Percentiles rank a stretch among this genome's conserved stretches.
Evolutionary conservation across 2,329 filamentous ascomycete species (phyloP).

Genomic region (Penicillium janthinellum): DNA sequence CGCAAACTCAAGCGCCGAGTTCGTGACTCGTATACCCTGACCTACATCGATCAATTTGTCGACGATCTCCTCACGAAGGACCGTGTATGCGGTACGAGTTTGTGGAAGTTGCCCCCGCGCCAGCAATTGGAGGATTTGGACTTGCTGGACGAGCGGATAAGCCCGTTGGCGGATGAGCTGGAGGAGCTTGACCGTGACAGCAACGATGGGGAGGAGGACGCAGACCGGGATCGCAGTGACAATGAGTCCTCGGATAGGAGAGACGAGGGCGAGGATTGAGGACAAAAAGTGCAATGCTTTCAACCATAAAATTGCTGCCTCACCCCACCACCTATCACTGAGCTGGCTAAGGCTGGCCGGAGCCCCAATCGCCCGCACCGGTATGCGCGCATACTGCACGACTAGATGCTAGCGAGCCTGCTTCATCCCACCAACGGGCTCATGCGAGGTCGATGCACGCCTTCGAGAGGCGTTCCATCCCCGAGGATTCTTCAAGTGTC

Average conservation of each 20-base stretch:
- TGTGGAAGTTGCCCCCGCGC: constrained; percentile 87
- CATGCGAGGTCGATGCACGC: neutral
- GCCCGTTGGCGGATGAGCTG: constrained; percentile 71
- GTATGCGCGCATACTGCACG: neutral
- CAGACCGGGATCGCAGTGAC: constrained; percentile 25
- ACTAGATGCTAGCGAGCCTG: neutral
- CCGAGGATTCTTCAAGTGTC: neutral
- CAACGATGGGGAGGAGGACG: constrained; percentile 28
- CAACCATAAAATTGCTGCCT: neutral
- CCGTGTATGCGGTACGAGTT: constrained; percentile 82
- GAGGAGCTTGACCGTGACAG: constrained; percentile 47
- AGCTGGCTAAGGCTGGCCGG: neutral
- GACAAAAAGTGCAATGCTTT: neutral
- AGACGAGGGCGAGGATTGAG: constrained; percentile 33
- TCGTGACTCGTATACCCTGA: constrained; percentile 73
- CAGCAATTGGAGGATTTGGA: constrained; percentile 86
- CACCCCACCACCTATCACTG: neutral
- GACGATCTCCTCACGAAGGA: constrained; percentile 89
- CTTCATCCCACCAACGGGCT: neutral
- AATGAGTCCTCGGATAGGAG: constrained; percentile 18
- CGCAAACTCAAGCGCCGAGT: constrained; percentile 80
- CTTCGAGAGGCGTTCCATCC: neutral
- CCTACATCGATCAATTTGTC: constrained; percentile 87
- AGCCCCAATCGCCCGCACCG: neutral
- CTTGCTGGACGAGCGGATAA: constrained; percentile 79